Percentiles rank a stretch among this genome's conserved stretches.
These are phyloP conservation scores for Chamaecrista fasciculata DNA, from an alignment of 306 rosid species.

Conservation along the genomic window DNA sequence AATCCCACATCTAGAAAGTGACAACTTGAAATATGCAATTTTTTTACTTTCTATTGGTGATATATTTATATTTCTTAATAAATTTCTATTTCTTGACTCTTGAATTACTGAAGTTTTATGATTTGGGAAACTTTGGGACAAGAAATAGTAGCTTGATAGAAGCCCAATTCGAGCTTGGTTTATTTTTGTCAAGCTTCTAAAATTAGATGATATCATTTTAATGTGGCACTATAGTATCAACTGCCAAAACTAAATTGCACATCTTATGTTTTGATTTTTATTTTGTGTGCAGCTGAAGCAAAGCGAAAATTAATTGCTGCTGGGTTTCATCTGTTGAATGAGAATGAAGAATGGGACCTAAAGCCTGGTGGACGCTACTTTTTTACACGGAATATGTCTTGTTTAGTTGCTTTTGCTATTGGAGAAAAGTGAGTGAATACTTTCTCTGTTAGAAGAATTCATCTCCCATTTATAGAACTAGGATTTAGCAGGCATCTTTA, in stretches of 20 bases:
- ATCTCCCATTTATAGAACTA: not conserved
- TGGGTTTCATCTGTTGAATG: slow-evolving; percentile 72
- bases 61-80: too few relatives aligned
- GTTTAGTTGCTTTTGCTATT: slow-evolving; percentile 81
- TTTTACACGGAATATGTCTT: slow-evolving; percentile 92
- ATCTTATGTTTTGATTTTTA: not conserved
- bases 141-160: not conserved
- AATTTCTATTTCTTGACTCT: not conserved
- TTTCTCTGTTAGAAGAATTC: not conserved
- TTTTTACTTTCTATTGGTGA: too few relatives aligned
- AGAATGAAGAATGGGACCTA: slow-evolving; percentile 85
- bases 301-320: slow-evolving; percentile 73
- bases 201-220: not conserved
- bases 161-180: not conserved
- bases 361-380: slow-evolving; percentile 92
- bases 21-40: too few relatives aligned
- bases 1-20: not conserved
- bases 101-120: not conserved
- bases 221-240: not conserved
- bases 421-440: slow-evolving; percentile 68
- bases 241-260: not conserved
- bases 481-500: not conserved
- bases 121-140: not conserved
- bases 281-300: slow-evolving; percentile 67
- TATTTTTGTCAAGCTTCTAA: not conserved